These are phyloP conservation scores for Wolfiporia cocos DNA, from an alignment of 1,284 basidiomycete genomes.

Conservation along the genomic window DNA sequence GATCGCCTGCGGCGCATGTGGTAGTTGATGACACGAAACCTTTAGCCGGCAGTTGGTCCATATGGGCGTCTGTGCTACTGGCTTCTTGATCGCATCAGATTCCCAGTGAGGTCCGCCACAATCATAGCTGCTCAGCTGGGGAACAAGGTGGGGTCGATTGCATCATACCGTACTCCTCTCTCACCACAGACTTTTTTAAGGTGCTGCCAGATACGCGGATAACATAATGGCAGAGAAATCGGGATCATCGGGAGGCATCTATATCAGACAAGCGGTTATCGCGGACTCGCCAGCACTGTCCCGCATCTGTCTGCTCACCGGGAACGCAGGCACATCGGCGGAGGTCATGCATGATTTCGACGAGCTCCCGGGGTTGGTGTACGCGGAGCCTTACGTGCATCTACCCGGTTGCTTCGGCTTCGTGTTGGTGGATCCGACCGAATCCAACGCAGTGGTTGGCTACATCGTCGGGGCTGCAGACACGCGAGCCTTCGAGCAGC, in stretches of 20 bases:
- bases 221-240: slow-evolving; percentile 1
- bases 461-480: slow-evolving; percentile 58
- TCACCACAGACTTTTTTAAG: too few relatives aligned
- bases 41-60: too few relatives aligned
- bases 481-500: slow-evolving; percentile 49
- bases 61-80: too few relatives aligned
- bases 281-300: slow-evolving; percentile 53
- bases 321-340: slow-evolving; percentile 61
- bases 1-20: too few relatives aligned
- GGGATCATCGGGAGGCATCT: too few relatives aligned
- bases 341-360: slow-evolving; percentile 50
- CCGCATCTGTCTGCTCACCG: slow-evolving; percentile 69
- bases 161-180: too few relatives aligned
- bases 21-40: too few relatives aligned
- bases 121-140: too few relatives aligned
- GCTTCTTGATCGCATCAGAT: too few relatives aligned
- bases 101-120: too few relatives aligned
- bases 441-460: slow-evolving; percentile 41
- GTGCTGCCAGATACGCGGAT: too few relatives aligned
- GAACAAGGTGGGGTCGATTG: too few relatives aligned
- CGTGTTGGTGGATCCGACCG: slow-evolving; percentile 52
- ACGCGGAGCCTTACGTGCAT: slow-evolving; percentile 67
- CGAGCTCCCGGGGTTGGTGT: slow-evolving; percentile 64
- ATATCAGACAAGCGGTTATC: slow-evolving; percentile 49
- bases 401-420: slow-evolving; percentile 66